Percentiles rank a stretch among this genome's conserved stretches.
Conservation (phyloP, 495 filamentous ascomycete genomes). For the Talaromyces wortmannii region DNA sequence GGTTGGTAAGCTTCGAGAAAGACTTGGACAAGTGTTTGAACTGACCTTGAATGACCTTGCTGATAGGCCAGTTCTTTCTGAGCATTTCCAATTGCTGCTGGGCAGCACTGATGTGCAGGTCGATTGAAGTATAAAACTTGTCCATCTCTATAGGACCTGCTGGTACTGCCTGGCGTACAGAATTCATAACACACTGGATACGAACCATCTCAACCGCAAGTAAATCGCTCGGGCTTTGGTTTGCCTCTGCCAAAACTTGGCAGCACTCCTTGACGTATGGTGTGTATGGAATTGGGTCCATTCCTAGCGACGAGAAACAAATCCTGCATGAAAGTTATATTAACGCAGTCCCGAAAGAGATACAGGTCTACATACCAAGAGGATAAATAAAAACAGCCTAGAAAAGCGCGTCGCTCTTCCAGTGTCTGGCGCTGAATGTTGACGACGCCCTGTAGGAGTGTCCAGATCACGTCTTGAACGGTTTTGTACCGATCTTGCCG, state of each 20-base stretch:
- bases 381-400: constrained; percentile 8
- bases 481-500: constrained; percentile 3
- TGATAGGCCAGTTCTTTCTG: background rate
- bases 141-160: background rate
- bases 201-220: background rate
- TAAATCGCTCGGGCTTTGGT: background rate
- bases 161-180: background rate
- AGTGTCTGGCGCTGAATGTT: background rate
- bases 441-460: background rate
- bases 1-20: background rate
- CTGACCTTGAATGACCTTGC: background rate
- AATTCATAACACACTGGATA: background rate
- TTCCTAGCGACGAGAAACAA: background rate
- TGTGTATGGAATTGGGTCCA: background rate
- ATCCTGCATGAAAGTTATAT: background rate
- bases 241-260: background rate
- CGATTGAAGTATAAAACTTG: background rate
- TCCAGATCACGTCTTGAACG: background rate
- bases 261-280: background rate
- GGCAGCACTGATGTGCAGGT: background rate
- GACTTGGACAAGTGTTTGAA: background rate
- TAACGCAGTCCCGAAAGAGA: background rate
- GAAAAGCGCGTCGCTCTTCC: constrained; percentile 4
- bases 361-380: background rate
- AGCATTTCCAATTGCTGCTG: background rate